Evolutionary conservation across 768 basidiomycete species (phyloP).

Genomic region (Trametes meyenii): DNA sequence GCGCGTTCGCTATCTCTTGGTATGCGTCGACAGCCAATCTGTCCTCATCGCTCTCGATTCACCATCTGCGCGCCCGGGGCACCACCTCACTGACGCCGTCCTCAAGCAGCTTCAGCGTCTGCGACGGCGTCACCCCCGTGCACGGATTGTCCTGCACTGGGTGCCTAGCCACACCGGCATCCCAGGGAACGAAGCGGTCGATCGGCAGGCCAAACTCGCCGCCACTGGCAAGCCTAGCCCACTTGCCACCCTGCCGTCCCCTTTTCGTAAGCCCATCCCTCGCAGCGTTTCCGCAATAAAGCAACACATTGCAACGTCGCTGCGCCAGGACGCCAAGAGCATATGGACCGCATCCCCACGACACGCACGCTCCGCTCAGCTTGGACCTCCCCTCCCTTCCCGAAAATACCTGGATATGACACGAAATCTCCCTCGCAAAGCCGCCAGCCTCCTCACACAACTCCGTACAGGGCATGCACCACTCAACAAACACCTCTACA

Average conservation of each 20-base stretch:
- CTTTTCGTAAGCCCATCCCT: neutral
- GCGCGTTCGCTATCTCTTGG: neutral
- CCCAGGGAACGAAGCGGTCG: slow-evolving; percentile 2
- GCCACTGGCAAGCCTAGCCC: slow-evolving; percentile 6
- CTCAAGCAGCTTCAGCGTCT: neutral
- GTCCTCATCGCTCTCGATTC: neutral
- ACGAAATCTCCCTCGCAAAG: slow-evolving; percentile 12
- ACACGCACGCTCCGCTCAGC: neutral
- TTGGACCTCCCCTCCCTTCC: slow-evolving; percentile 9
- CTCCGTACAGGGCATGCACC: slow-evolving; percentile 35
- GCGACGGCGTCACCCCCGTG: neutral
- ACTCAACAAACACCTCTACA: slow-evolving; percentile 30
- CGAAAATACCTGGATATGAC: neutral
- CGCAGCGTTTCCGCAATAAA: neutral
- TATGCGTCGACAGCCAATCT: neutral
- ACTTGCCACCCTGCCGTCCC: neutral
- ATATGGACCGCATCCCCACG: neutral
- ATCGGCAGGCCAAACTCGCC: slow-evolving; percentile 2
- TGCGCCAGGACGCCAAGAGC: neutral
- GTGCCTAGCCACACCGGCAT: slow-evolving; percentile 9
- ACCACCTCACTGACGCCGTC: slow-evolving; percentile 10
- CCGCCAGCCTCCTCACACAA: slow-evolving; percentile 29
- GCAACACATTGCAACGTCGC: neutral
- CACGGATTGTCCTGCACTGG: neutral
- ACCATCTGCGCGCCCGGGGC: neutral